These are phyloP conservation scores for Tarenaya hassleriana DNA, from an alignment of 345 rosid genomes.

Conservation along the genomic window DNA sequence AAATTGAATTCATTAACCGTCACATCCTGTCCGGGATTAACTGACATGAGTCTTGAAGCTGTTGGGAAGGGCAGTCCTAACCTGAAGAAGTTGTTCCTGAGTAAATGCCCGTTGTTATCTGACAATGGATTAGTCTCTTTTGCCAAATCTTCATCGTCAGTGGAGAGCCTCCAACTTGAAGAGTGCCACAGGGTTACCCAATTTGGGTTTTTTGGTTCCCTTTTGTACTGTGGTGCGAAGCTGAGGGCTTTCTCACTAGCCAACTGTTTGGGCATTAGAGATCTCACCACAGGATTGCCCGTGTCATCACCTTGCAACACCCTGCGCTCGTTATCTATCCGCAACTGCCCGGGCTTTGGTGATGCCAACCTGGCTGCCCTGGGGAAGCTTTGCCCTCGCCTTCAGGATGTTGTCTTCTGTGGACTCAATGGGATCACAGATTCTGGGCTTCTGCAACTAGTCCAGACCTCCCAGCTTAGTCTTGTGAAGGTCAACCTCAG, in stretches of 20 bases:
- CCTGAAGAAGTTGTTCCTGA: slow-evolving; percentile 48
- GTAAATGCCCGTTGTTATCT: slow-evolving; percentile 51
- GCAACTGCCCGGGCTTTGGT: slow-evolving; percentile 88
- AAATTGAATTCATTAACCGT: slow-evolving; percentile 59
- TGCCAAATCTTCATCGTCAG: slow-evolving; percentile 48
- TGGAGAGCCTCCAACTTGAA: slow-evolving; percentile 79
- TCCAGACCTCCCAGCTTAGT: slow-evolving; percentile 47
- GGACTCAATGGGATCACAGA: slow-evolving; percentile 72
- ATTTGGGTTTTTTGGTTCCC: slow-evolving; percentile 70
- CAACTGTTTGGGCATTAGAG: slow-evolving; percentile 70
- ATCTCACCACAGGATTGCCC: slow-evolving; percentile 37
- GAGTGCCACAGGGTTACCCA: slow-evolving; percentile 97
- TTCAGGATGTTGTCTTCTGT: slow-evolving; percentile 56
- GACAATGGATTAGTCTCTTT: slow-evolving; percentile 79
- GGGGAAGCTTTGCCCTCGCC: slow-evolving; percentile 68
- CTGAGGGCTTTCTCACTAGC: slow-evolving; percentile 60
- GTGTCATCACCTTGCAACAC: slow-evolving; percentile 41
- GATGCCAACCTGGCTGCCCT: slow-evolving; percentile 53
- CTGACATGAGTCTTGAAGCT: slow-evolving; percentile 69
- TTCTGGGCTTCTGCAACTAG: slow-evolving; percentile 55
- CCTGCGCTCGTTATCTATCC: slow-evolving; percentile 50
- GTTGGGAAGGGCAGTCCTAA: slow-evolving; percentile 83
- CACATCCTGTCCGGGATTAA: slow-evolving; percentile 61
- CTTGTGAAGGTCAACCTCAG: slow-evolving; percentile 71
- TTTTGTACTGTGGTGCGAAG: slow-evolving; percentile 58